phyloP scores from a whole-genome alignment of 495 filamentous ascomycete species.

The Xylaria cubensis region DNA sequence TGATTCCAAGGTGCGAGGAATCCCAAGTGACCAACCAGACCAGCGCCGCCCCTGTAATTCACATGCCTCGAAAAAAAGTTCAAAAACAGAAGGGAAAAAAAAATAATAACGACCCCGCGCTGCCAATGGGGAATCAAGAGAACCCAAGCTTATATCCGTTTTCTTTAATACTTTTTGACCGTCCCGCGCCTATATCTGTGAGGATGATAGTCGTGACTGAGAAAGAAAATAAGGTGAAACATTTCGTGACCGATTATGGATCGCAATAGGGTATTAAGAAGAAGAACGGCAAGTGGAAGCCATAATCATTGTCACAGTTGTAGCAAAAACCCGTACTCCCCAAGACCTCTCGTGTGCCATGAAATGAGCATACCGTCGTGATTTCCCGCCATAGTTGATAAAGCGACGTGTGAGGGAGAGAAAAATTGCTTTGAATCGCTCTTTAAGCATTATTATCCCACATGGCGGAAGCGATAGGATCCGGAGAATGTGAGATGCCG shows the following conservation, averaged over 20 bases:
- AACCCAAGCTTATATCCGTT: constrained; percentile 15
- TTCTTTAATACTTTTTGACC: constrained; percentile 13
- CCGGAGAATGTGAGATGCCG: constrained; percentile 43
- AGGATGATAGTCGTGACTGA: constrained; percentile 11
- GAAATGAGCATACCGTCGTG: not conserved
- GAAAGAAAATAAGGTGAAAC: constrained; percentile 20
- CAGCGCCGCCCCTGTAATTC: constrained; percentile 18
- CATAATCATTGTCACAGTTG: constrained; percentile 17
- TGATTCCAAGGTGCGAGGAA: constrained; percentile 1
- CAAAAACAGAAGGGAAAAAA: not conserved
- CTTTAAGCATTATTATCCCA: constrained; percentile 32
- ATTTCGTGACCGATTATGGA: constrained; percentile 36
- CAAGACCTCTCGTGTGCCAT: constrained; percentile 7
- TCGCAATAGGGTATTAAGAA: constrained; percentile 33
- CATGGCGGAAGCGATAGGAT: constrained; percentile 38
- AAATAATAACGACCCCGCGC: not conserved
- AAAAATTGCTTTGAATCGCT: not conserved
- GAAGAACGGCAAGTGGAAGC: not conserved
- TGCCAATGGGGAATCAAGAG: constrained; percentile 6
- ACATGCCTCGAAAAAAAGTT: not conserved
- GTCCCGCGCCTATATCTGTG: constrained; percentile 19
- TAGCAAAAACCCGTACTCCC: constrained; percentile 20
- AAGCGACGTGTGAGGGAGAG: constrained; percentile 19
- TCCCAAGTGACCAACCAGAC: constrained; percentile 17
- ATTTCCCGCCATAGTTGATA: not conserved